Conservation (phyloP, 225 moss, liverwort and hornwort species). For the Pseudoscleropodium purum region DNA sequence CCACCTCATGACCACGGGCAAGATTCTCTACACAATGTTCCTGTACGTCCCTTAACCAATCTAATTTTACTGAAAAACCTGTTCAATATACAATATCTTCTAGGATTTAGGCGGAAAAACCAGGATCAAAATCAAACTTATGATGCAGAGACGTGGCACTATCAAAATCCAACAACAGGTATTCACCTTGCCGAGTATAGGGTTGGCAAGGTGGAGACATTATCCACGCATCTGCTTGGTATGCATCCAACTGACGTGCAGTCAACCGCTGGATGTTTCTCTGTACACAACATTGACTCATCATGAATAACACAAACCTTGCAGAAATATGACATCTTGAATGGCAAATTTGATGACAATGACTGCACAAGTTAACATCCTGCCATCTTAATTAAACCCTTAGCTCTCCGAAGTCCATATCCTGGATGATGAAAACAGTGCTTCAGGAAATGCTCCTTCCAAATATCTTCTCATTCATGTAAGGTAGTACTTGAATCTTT, state of each 20-base stretch:
- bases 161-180: background rate
- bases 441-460: background rate
- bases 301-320: background rate
- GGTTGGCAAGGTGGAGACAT: conserved; percentile 99
- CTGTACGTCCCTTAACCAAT: background rate
- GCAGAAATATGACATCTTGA: background rate
- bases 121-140: background rate
- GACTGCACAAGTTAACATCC: background rate
- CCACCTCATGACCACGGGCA: background rate
- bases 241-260: conserved; percentile 74
- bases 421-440: background rate
- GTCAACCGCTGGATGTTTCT: conserved; percentile 87
- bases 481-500: background rate
- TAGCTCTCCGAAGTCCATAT: background rate
- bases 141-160: background rate
- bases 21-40: background rate
- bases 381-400: background rate
- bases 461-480: background rate
- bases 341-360: background rate
- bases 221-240: conserved; percentile 79
- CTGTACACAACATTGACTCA: conserved; percentile 16
- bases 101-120: background rate
- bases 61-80: background rate
- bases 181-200: conserved; percentile 91
- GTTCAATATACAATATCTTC: background rate